Base-by-base conservation (phyloP, 164 flowering plant genomes). In the Umbellularia californica region DNA sequence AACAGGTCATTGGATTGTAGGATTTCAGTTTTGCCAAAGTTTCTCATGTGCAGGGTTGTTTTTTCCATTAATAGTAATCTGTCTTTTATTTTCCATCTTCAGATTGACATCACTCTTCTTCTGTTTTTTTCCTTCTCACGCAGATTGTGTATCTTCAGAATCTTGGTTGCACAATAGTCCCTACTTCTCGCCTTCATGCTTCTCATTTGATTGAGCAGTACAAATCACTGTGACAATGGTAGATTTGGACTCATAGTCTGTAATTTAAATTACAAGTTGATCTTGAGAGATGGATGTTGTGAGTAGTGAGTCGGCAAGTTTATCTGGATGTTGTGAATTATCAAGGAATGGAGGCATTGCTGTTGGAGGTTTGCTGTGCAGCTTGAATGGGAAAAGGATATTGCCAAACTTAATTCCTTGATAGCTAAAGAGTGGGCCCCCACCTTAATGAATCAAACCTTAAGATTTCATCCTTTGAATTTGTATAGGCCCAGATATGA, bases 141-240 rank as follows among this genome's bases (percentile, higher is more conserved):
- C 90, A 94, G 97, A 86, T 88, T 50, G 77, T 88, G 2, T 92
- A 84, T 79, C 88, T 95, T 72, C 95, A 84, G 75, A 90, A 66
- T 73, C 79, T 95, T 73, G 99, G 99, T 62, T 95, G 98, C 87
- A 92, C 97, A 1, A 74, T 82, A 15, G 79, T 77, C 17, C 99
- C 99, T 20, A 84, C 95, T 9, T 95, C 99, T 13, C 93, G 97
- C 23, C 97, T 95, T 72, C 97, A 95, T 79, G 99, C 99, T 35
- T 95, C 97, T 68, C 86, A 81, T 68, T 82, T 93, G 88, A 95
- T 93, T 58, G 99, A 92, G 85, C 94, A 95, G 76, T 95, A 93
- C 85, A 95, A 90, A 80, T 89, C 97, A 51, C 71, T 94, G 75
- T 94, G 82, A 81, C 28, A 69, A 69, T 13, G n/a, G 70, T 35